These are phyloP conservation scores for Boletus reticuloceps DNA, from an alignment of 768 basidiomycete genomes.

Conservation along the genomic window DNA sequence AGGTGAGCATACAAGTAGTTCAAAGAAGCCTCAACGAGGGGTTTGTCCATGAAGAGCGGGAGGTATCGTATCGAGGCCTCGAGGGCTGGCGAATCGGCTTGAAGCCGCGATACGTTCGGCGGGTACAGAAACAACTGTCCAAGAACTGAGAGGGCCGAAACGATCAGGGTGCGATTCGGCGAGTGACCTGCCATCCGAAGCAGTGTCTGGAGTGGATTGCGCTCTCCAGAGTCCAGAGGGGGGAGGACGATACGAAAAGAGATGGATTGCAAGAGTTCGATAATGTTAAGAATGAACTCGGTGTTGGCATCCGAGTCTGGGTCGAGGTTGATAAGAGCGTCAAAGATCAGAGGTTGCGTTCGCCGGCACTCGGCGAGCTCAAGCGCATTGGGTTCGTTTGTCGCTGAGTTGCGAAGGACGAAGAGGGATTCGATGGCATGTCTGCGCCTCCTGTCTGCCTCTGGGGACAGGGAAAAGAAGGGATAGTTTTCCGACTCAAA, in stretches of 20 bases:
- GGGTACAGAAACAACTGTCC: slow-evolving; percentile 62
- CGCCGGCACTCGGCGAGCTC: slow-evolving; percentile 59
- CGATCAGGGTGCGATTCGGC: slow-evolving; percentile 72
- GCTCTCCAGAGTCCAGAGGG: slow-evolving; percentile 33
- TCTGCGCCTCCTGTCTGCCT: slow-evolving; percentile 53
- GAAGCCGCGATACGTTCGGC: slow-evolving; percentile 52
- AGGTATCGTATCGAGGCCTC: slow-evolving; percentile 66
- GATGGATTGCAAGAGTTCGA: slow-evolving; percentile 70
- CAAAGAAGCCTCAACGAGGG: slow-evolving; percentile 65
- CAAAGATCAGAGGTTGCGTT: slow-evolving; percentile 64
- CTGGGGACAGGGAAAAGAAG: slow-evolving; percentile 57
- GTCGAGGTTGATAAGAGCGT: slow-evolving; percentile 61
- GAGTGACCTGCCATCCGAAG: slow-evolving; percentile 54
- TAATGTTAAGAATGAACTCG: slow-evolving; percentile 68
- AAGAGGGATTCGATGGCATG: slow-evolving; percentile 86
- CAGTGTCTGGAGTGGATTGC: slow-evolving; percentile 57
- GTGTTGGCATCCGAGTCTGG: slow-evolving; percentile 60
- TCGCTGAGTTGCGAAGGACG: slow-evolving; percentile 81
- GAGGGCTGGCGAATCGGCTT: slow-evolving; percentile 56
- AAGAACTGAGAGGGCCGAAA: slow-evolving; percentile 60
- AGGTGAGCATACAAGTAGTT: slow-evolving; percentile 77
- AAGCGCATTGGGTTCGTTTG: slow-evolving; percentile 62
- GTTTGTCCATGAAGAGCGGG: slow-evolving; percentile 68
- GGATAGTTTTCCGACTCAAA: slow-evolving; percentile 40
- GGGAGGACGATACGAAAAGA: slow-evolving; percentile 43